Percentiles rank a stretch among this genome's conserved stretches.
These are phyloP conservation scores for Cercospora zeina DNA, from an alignment of 2,329 filamentous ascomycete species.

Conservation along the genomic window DNA sequence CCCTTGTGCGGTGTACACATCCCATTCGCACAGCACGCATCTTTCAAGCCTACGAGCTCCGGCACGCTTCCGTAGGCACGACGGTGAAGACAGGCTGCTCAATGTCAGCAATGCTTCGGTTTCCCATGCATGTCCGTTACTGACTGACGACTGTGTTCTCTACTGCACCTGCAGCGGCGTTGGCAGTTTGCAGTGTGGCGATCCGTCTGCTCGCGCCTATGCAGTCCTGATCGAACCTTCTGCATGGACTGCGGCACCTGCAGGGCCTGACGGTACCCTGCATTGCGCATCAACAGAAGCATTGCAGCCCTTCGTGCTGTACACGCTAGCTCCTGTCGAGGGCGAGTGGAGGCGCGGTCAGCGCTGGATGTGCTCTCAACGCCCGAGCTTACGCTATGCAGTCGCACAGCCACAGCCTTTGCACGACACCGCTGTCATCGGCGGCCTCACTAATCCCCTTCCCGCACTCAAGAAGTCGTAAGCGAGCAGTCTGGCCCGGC, in stretches of 20 bases:
- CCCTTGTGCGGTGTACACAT: too few relatives aligned
- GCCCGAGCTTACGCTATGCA: background rate
- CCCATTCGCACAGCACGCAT: too few relatives aligned
- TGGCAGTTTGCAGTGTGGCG: background rate
- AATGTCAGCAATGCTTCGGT: background rate
- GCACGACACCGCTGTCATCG: background rate
- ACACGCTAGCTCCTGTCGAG: background rate
- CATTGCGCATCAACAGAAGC: background rate
- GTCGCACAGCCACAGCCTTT: background rate
- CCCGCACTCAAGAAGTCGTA: background rate
- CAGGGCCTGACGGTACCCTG: background rate
- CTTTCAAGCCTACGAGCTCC: too few relatives aligned
- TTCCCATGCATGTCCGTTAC: background rate
- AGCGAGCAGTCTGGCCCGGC: slow-evolving; percentile 6
- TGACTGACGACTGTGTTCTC: background rate
- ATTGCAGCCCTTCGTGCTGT: background rate
- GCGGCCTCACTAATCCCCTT: background rate
- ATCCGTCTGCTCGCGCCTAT: background rate
- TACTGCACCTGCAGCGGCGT: background rate
- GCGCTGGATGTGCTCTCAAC: background rate
- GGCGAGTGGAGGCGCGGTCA: background rate
- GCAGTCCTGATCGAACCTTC: background rate
- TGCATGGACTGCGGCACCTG: background rate
- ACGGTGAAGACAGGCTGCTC: background rate
- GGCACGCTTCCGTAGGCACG: too few relatives aligned